Evolutionary conservation across 2,329 filamentous ascomycete genomes (phyloP), one percentile per base, ranked within the genome.

Genomic region (Calonectria montana): DNA sequence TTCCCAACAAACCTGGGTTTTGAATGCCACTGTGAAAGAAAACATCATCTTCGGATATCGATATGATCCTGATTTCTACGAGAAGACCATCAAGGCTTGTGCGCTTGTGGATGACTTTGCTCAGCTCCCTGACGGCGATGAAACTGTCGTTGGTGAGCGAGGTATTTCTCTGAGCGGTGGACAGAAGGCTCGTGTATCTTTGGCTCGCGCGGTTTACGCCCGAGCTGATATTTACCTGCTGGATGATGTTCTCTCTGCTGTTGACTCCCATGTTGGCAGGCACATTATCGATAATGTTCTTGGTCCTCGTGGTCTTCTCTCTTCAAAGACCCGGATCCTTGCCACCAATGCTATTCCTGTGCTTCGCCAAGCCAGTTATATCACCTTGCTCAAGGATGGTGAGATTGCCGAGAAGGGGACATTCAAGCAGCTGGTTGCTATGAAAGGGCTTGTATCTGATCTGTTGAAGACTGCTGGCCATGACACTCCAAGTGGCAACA

Each of bases 1-100:
- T 70, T 94, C 95, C 18, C 97, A 99, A 82, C 92, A 94, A 79
- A 88, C 95, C 23, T 99, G 97, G 97, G 94, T 99, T 65, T 96
- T 98, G 92, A 99, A 99, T 81, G 97, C 97, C 10, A 97, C 94
- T 35, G 96, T 99, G 69, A 94, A 95, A 78, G 97, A 99, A 81
- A 99, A 99, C 81, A 98, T 99, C 77, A 88, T 98, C 5, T 99
- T 99, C 80, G 97, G 97, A 2, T 95, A 99, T 84, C 92, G 94
- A 57, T 98, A 94, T 87, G 96, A 99, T 83, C 92, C 96, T 6
- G 90, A 93, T 35, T 99, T 99, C 83, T 99, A 99, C 84, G 94
- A 98, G 68, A 92, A 94, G 80, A 98, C 96, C 0, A 88, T 99
- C 63, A 92, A 94, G 81, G 96, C 97, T 47, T 99, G 97, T 82